Evolutionary conservation across 805 yeast genomes (phyloP).

Genomic region (Yamadazyma sp.): DNA sequence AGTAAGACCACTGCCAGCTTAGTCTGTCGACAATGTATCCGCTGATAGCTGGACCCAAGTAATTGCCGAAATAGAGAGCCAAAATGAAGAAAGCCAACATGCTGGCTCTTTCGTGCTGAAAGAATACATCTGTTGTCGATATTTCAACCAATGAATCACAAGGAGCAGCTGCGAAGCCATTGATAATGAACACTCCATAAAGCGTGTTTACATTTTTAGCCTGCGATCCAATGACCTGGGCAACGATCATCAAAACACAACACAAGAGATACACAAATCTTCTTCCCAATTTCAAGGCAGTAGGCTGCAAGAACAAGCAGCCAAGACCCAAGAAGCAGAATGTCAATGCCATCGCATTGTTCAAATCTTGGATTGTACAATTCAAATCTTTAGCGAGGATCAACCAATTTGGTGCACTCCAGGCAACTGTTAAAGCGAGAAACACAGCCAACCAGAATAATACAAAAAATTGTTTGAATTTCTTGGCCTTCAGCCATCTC

Average conservation of each 20-base stretch:
- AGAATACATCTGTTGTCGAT: slow-evolving; percentile 45
- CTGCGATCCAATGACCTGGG: slow-evolving; percentile 26
- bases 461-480: slow-evolving; percentile 29
- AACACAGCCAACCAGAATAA: slow-evolving; percentile 27
- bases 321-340: slow-evolving; percentile 35
- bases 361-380: slow-evolving; percentile 24
- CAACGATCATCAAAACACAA: slow-evolving; percentile 23
- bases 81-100: slow-evolving; percentile 32
- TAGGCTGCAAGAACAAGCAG: slow-evolving; percentile 34
- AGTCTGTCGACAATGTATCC: slow-evolving; percentile 41
- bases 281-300: slow-evolving; percentile 30
- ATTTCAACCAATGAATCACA: slow-evolving; percentile 49
- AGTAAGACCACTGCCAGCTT: slow-evolving; percentile 45
- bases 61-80: slow-evolving; percentile 45
- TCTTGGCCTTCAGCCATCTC: slow-evolving; percentile 32
- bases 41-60: slow-evolving; percentile 44
- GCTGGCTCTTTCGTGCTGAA: slow-evolving; percentile 43
- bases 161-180: slow-evolving; percentile 40
- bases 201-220: slow-evolving; percentile 22
- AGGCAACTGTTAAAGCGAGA: slow-evolving; percentile 25
- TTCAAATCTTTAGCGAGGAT: slow-evolving; percentile 26
- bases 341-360: slow-evolving; percentile 25
- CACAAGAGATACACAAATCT: slow-evolving; percentile 29
- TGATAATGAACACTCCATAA: slow-evolving; percentile 23
- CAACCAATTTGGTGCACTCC: slow-evolving; percentile 30